A percentile compares a stretch with the other conserved stretches of the same genome.
phyloP scores from a whole-genome alignment of 495 filamentous ascomycete genomes.

The Aspergillus kassunensis region DNA sequence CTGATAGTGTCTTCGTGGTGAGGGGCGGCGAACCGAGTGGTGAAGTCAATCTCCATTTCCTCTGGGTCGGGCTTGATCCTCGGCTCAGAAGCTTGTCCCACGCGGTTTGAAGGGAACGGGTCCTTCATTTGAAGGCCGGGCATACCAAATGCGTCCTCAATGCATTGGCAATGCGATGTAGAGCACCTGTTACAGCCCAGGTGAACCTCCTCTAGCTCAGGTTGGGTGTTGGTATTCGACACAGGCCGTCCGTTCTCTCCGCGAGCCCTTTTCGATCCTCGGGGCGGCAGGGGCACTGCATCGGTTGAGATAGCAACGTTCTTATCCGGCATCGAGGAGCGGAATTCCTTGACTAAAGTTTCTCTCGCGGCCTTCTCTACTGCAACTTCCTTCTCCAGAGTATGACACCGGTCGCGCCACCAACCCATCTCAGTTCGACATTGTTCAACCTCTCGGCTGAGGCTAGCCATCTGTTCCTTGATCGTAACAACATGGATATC shows the following conservation, averaged over 20 bases:
- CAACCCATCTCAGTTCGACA: conserved; percentile 42
- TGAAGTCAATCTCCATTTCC: conserved; percentile 74
- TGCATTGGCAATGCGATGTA: conserved; percentile 59
- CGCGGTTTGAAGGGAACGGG: conserved; percentile 29
- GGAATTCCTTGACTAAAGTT: conserved; percentile 39
- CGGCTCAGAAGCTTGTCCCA: conserved; percentile 21
- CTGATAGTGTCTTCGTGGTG: conserved; percentile 32
- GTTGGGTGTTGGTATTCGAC: conserved; percentile 14
- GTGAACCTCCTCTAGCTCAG: conserved; percentile 31
- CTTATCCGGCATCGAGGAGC: conserved; percentile 28
- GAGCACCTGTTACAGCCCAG: conserved; percentile 65
- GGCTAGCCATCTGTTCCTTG: conserved; percentile 42
- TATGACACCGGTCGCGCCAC: conserved; percentile 48
- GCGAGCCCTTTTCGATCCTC: conserved; percentile 2
- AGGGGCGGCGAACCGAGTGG: conserved; percentile 55
- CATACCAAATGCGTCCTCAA: conserved; percentile 61
- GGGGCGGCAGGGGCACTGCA: conserved; percentile 28
- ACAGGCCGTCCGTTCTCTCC: not conserved
- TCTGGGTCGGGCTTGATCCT: conserved; percentile 51
- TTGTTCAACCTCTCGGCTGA: conserved; percentile 52
- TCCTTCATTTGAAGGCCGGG: conserved; percentile 28
- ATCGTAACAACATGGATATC: conserved; percentile 41
- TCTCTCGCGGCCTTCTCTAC: conserved; percentile 43
- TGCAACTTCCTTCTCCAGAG: conserved; percentile 44
- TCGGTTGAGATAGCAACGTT: conserved; percentile 24